Conservation (phyloP, 2,329 filamentous ascomycete species). For the Eutypella sp. region DNA sequence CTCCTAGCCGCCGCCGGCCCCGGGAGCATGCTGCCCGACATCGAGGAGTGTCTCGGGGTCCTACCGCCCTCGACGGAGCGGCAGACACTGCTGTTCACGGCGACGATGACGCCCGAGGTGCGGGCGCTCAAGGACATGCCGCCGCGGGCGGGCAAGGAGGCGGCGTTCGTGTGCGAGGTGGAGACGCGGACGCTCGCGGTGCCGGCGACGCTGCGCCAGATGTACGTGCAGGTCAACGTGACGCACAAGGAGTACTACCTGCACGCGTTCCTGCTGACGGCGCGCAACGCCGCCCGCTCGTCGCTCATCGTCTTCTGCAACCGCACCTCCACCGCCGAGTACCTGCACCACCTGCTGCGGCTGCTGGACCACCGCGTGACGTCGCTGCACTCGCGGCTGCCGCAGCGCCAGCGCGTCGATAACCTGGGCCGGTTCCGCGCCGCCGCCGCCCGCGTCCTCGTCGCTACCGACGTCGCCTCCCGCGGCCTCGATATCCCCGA, state of each 20-base stretch:
- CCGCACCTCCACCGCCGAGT: slow-evolving; percentile 79
- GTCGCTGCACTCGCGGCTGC: slow-evolving; percentile 80
- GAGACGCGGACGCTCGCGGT: slow-evolving; percentile 72
- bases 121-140: slow-evolving; percentile 78
- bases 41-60: slow-evolving; percentile 79
- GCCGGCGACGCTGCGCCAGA: slow-evolving; percentile 75
- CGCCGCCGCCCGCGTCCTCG: slow-evolving; percentile 78
- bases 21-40: slow-evolving; percentile 90
- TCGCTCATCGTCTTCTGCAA: slow-evolving; percentile 93
- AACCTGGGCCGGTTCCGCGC: slow-evolving; percentile 92
- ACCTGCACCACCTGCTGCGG: slow-evolving; percentile 82
- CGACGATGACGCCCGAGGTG: slow-evolving; percentile 90
- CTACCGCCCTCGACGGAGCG: slow-evolving; percentile 72
- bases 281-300: slow-evolving; percentile 67
- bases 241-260: slow-evolving; percentile 94
- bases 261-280: slow-evolving; percentile 79
- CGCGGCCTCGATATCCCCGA: slow-evolving; percentile 93
- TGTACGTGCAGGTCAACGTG: slow-evolving; percentile 81
- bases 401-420: slow-evolving; percentile 76
- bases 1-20: slow-evolving; percentile 67
- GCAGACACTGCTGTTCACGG: slow-evolving; percentile 95
- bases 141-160: slow-evolving; percentile 60
- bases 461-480: slow-evolving; percentile 92
- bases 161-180: slow-evolving; percentile 85
- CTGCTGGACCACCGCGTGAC: slow-evolving; percentile 86